Evolutionary conservation across 163 green algal genomes (phyloP).

Genomic region (Scenedesmus sp.): DNA sequence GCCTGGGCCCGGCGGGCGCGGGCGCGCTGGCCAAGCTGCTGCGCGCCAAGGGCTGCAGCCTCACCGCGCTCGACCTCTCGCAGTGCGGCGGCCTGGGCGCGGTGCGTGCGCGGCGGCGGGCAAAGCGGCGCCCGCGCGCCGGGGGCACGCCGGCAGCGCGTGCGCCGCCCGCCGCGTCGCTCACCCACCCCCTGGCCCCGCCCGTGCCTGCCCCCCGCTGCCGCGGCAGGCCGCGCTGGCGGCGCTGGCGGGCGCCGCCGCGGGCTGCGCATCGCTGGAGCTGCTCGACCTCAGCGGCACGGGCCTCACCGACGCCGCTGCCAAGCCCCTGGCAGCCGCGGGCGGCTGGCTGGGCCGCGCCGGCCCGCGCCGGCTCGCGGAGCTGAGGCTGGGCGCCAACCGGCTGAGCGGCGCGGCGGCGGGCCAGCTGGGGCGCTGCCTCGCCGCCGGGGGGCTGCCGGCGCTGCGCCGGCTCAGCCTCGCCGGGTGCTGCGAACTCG

Average conservation of each 20-base stretch:
- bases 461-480: too few species aligned
- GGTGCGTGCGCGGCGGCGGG: not conserved
- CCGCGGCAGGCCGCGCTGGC: conserved; percentile 6
- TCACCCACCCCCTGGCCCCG: too few species aligned
- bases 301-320: not conserved
- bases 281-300: conserved; percentile 30
- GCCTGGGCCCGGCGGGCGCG: not conserved
- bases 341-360: not conserved
- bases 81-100: not conserved
- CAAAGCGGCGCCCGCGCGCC: not conserved
- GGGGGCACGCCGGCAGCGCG: not conserved
- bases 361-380: too few species aligned
- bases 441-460: too few species aligned
- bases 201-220: not conserved
- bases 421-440: not conserved
- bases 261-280: not conserved
- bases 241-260: not conserved
- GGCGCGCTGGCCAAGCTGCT: conserved; percentile 13
- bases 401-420: too few species aligned
- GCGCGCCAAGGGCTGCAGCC: not conserved
- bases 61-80: not conserved
- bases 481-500: too few species aligned
- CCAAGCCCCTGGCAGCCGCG: not conserved
- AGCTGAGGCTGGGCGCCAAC: too few species aligned
- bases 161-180: too few species aligned